Base-by-base conservation (phyloP, 2,329 filamentous ascomycete genomes). In the Drechmeria coniospora region DNA sequence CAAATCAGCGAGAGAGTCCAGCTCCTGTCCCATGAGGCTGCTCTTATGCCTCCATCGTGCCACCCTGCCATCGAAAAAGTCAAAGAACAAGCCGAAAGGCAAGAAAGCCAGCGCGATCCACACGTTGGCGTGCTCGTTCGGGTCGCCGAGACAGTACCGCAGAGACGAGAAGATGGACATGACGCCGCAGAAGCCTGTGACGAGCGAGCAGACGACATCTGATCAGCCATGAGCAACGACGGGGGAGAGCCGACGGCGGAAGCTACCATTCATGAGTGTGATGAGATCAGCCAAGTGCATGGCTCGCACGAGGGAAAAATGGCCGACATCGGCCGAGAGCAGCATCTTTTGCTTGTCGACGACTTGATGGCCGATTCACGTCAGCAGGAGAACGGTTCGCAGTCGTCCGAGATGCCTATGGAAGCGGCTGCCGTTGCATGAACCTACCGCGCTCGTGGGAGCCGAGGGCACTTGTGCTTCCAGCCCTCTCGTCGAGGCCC, bases 61-160 rank as follows among this genome's bases (percentile, higher is more conserved):
- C 31, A 98, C 86, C 50, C 86, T 90, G 48, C 90, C 90, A 53
- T 98, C 90, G 67, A 95, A 83, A 49, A 93, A 92, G 55, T 98
- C 90, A 53, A 95, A 95, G 62, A 95, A 94, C 9, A 95, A 63
- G 5, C 84, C 86, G 33, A 94, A 81, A 1, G 87, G 87, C 54
- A 95, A 79, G 54, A 94, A 82, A 4, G 63, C 71, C 26, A 98
- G 71, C 2, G 90, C 86, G 19, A 76, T 59, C 69, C 81, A 95
- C 30, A 94, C 60, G 42, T 83, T 78, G 28, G 61, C 62, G 41
- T 72, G 62, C 30, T 78, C 60, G 33, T 64, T 49, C 7, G 78
- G 66, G 38, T 78, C 70, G 36, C 75, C 76, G 36, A 92, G 68
- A 54, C 80, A 90, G 65, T 95, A 95, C 40, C 84, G 81, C 59